A percentile compares a stretch with the other conserved stretches of the same genome.
Evolutionary conservation across 495 filamentous ascomycete species (phyloP).

Genomic region (Aspergillus ostianus): DNA sequence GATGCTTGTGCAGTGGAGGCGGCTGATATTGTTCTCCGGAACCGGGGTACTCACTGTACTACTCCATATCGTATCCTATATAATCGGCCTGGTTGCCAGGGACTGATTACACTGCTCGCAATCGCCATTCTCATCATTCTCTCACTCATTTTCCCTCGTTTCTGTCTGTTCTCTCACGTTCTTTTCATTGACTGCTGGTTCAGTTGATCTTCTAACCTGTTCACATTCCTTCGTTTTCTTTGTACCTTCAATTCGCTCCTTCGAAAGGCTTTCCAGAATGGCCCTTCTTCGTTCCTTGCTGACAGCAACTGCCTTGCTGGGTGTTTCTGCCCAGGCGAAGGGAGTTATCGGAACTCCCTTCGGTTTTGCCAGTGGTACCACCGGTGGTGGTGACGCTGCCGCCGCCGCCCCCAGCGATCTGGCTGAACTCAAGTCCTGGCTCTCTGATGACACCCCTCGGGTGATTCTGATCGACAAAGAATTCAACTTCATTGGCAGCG

Average conservation of each 20-base stretch:
- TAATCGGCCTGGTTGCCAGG: neutral
- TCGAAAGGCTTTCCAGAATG: constrained; percentile 17
- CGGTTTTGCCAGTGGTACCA: constrained; percentile 48
- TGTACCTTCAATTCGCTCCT: constrained; percentile 6
- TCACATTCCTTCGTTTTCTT: constrained; percentile 11
- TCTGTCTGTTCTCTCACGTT: constrained; percentile 9
- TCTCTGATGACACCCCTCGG: constrained; percentile 41
- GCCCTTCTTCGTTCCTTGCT: constrained; percentile 22
- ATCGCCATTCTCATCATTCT: neutral
- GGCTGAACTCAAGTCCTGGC: constrained; percentile 31
- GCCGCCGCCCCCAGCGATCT: constrained; percentile 42
- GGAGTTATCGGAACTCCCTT: constrained; percentile 39
- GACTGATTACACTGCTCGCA: neutral
- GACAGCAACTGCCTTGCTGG: constrained; percentile 21
- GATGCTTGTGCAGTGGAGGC: no score
- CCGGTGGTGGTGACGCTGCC: constrained; percentile 49
- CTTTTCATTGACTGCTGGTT: constrained; percentile 20
- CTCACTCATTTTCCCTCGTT: neutral
- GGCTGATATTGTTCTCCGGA: neutral
- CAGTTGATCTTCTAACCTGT: constrained; percentile 3
- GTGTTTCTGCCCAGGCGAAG: constrained; percentile 19
- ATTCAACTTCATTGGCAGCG: constrained; percentile 45
- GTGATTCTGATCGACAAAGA: constrained; percentile 49
- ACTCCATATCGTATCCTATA: neutral
- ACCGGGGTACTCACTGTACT: neutral